Base-by-base conservation (phyloP, 441 rosid species). In the Syzygium malaccense region DNA sequence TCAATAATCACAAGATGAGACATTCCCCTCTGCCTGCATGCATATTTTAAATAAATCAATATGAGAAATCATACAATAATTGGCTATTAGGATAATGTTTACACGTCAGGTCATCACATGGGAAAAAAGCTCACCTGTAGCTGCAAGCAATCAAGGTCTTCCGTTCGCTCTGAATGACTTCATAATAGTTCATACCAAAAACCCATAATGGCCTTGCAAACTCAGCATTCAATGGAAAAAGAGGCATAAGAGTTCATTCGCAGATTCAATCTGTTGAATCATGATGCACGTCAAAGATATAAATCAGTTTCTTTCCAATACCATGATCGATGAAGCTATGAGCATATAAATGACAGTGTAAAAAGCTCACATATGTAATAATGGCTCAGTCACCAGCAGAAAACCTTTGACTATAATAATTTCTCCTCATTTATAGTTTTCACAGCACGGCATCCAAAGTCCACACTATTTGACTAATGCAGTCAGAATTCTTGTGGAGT, bases 141-240 rank as follows among this genome's bases (percentile, higher is more conserved):
- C 94, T 94, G 93, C 98, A 97, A 25, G 96, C 98, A 91, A 96
- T 93, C 89, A 95, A 45, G 90, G 94, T 94, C 89, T 94, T 93
- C 86, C 92, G 94, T 66, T 66, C 87, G 85, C 90, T 93, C 93
- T 92, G 91, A 90, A 96, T 90, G 87, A 97, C 88, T 88, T 94
- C 98, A 89, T 95, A 97, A 88, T 98, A 98, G 90, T 94, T 97
- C 79, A 91, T 91, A 89, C 99, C 96, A 66, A 95, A 97, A 89
- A 94, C 90, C 99, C 98, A 96, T 68, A 95, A 88, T 85, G 99
- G 98, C 91, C 94, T 94, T 45, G 99, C 87, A 90, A 98, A 97
- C 94, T 98, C 98, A 75, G 97, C 99, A 90, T 93, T 93, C 86
- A 95, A 86, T 71, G 95, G 88, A 92, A 94, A 95, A 86, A 98